These are phyloP conservation scores for Trichoderma lentiforme DNA, from an alignment of 2,329 filamentous ascomycete species.

Conservation along the genomic window DNA sequence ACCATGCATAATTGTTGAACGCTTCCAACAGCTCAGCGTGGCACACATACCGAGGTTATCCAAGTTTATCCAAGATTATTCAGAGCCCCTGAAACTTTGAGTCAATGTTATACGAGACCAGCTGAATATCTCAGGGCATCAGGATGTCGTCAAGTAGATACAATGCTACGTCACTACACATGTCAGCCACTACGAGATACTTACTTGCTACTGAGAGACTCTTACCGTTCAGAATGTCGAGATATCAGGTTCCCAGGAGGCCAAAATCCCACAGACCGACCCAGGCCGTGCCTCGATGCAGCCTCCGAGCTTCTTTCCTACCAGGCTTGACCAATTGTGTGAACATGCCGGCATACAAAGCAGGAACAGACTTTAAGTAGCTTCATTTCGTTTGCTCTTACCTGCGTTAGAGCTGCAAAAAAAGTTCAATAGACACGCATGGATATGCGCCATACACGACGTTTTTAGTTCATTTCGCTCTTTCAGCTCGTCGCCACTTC, in stretches of 20 bases:
- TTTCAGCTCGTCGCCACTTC: not conserved
- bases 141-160: not conserved
- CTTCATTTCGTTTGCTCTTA: not conserved
- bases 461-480: not conserved
- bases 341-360: not conserved
- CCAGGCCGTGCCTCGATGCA: not conserved
- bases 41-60: not conserved
- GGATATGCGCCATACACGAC: not conserved
- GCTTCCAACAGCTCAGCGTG: not conserved
- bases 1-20: not conserved
- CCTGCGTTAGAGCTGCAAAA: not conserved
- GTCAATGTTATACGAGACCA: not conserved
- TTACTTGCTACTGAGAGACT: not conserved
- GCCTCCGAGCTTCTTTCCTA: not conserved
- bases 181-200: not conserved
- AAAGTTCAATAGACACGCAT: not conserved
- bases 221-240: not conserved
- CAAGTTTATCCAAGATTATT: not conserved
- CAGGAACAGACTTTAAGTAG: not conserved
- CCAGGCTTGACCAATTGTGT: not conserved
- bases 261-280: not conserved
- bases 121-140: not conserved
- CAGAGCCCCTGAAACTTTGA: not conserved
- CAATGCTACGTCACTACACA: not conserved
- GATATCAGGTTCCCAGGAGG: not conserved